Percentiles rank a stretch among this genome's conserved stretches.
These are phyloP conservation scores for Neurospora tetraspora DNA, from an alignment of 495 filamentous ascomycete genomes.

Conservation along the genomic window DNA sequence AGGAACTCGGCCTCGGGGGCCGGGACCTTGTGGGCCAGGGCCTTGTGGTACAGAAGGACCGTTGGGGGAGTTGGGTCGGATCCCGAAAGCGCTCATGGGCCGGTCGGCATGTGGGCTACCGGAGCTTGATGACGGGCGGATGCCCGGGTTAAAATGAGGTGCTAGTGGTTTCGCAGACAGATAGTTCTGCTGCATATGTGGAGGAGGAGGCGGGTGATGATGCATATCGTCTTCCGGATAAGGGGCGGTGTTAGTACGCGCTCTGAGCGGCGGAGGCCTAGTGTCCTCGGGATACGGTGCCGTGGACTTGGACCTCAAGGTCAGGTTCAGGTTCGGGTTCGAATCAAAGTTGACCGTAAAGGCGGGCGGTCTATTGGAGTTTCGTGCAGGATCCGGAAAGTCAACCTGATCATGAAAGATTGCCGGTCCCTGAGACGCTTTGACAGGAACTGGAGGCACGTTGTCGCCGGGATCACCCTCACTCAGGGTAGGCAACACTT, in stretches of 20 bases:
- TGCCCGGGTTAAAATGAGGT: conserved; percentile 26
- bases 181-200: background rate
- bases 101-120: conserved; percentile 40
- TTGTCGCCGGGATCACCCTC: conserved; percentile 15
- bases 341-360: conserved; percentile 32
- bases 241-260: conserved; percentile 28
- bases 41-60: conserved; percentile 11
- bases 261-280: conserved; percentile 32
- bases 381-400: conserved; percentile 59
- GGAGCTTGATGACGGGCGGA: conserved; percentile 23
- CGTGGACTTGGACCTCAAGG: conserved; percentile 37
- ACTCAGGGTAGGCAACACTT: conserved; percentile 42
- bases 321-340: conserved; percentile 21
- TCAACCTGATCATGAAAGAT: conserved; percentile 34
- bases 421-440: conserved; percentile 18
- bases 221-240: conserved; percentile 44
- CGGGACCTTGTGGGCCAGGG: conserved; percentile 3
- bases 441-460: conserved; percentile 5
- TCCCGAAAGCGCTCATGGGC: conserved; percentile 58
- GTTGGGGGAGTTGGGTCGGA: conserved; percentile 33
- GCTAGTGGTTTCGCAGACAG: conserved; percentile 7
- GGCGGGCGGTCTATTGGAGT: conserved; percentile 31
- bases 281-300: conserved; percentile 60
- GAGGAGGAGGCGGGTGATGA: conserved; percentile 13
- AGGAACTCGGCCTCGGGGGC: conserved; percentile 13